Conservation (phyloP, 331 rosid species). For the Acacia pycnantha region DNA sequence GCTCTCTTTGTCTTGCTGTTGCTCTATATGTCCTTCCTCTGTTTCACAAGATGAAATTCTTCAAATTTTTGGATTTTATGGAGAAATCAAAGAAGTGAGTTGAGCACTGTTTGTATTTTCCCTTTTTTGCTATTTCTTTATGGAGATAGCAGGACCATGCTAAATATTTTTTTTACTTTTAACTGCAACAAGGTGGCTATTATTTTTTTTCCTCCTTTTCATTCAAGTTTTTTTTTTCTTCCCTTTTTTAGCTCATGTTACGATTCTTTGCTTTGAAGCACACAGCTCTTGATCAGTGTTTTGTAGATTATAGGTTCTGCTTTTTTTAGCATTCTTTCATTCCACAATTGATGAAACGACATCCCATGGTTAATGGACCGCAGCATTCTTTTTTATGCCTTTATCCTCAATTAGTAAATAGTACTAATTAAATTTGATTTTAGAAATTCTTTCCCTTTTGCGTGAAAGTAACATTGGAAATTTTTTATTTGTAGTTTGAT, state of each 20-base stretch:
- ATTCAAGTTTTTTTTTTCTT: background rate
- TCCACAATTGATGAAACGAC: background rate
- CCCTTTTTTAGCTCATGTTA: background rate
- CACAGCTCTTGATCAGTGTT: background rate
- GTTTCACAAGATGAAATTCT: slow-evolving; percentile 54
- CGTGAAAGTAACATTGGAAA: background rate
- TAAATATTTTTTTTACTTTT: slow-evolving; percentile 20
- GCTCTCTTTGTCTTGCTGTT: too few species aligned
- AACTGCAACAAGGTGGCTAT: slow-evolving; percentile 38
- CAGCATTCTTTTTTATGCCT: slow-evolving; percentile 14
- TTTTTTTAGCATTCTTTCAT: slow-evolving; percentile 5
- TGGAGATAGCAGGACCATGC: slow-evolving; percentile 11
- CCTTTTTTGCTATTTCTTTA: slow-evolving; percentile 1
- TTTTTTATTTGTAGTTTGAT: slow-evolving; percentile 45
- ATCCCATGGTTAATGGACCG: slow-evolving; percentile 19
- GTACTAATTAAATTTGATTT: slow-evolving; percentile 3
- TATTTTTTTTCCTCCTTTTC: background rate
- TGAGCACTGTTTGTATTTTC: slow-evolving; percentile 10
- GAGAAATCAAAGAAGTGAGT: slow-evolving; percentile 68
- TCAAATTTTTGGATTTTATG: slow-evolving; percentile 58
- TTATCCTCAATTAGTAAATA: slow-evolving; percentile 18
- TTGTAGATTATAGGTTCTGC: background rate
- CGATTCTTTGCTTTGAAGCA: slow-evolving; percentile 1
- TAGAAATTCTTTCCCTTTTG: slow-evolving; percentile 4
- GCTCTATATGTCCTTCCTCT: too few species aligned